These are phyloP conservation scores for Diospyros lotus DNA, from an alignment of 148 eudicot genomes.

Conservation along the genomic window DNA sequence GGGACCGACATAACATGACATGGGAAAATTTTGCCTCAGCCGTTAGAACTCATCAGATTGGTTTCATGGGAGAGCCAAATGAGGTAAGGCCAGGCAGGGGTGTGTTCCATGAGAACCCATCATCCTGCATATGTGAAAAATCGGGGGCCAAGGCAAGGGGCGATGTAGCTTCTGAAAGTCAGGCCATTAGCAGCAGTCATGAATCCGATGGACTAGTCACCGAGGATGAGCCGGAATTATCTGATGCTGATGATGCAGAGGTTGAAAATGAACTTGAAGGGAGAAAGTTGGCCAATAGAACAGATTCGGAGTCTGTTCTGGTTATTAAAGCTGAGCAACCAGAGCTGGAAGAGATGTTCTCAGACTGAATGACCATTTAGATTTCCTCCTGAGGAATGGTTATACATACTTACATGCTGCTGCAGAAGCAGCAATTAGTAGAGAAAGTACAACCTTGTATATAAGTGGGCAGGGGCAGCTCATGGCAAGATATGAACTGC, in stretches of 20 bases:
- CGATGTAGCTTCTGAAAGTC: slow-evolving; percentile 6
- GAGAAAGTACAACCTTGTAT: slow-evolving; percentile 17
- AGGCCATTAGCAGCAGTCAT: slow-evolving; percentile 4
- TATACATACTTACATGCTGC: background rate
- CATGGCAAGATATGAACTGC: background rate
- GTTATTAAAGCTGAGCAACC: slow-evolving; percentile 20
- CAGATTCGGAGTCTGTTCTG: slow-evolving; percentile 12
- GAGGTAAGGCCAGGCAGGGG: slow-evolving; percentile 54
- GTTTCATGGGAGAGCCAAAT: slow-evolving; percentile 74
- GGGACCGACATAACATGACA: slow-evolving; percentile 47
- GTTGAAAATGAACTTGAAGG: slow-evolving; percentile 14
- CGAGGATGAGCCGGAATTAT: slow-evolving; percentile 46
- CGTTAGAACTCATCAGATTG: slow-evolving; percentile 47
- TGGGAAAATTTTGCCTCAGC: slow-evolving; percentile 56
- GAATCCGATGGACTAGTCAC: slow-evolving; percentile 23
- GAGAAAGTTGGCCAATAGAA: slow-evolving; percentile 11
- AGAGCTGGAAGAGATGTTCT: slow-evolving; percentile 32
- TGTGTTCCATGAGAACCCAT: slow-evolving; percentile 70
- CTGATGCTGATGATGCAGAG: slow-evolving; percentile 32
- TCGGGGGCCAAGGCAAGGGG: slow-evolving; percentile 14
- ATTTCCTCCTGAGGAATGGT: background rate
- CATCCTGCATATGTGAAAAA: slow-evolving; percentile 59
- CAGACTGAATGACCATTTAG: slow-evolving; percentile 14
- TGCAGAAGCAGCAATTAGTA: slow-evolving; percentile 6
- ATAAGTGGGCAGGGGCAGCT: slow-evolving; percentile 16